Conservation (phyloP, 2,329 filamentous ascomycete species). For the Cladobotryum protrusum region DNA sequence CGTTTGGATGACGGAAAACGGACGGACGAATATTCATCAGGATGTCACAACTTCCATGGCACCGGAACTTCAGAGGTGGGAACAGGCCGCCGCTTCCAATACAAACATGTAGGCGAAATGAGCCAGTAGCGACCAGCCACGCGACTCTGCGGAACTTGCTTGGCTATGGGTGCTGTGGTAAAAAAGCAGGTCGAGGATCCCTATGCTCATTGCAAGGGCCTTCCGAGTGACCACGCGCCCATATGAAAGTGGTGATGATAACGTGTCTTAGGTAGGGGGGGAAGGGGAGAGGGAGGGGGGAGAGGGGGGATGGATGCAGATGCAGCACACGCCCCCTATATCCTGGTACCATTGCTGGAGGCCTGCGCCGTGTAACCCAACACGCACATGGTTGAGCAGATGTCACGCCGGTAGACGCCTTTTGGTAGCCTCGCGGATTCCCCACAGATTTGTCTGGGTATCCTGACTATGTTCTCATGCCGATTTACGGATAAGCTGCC, state of each 20-base stretch:
- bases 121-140: conserved; percentile 8
- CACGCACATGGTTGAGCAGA: too few species aligned
- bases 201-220: background rate
- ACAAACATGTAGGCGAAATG: background rate
- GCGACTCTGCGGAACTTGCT: background rate
- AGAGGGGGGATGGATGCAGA: background rate
- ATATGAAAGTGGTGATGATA: background rate
- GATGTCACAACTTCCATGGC: conserved; percentile 6
- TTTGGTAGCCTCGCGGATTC: too few species aligned
- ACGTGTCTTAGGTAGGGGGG: background rate
- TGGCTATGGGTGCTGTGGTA: conserved; percentile 3
- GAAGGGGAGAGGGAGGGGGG: background rate
- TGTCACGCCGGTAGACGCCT: too few species aligned
- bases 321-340: background rate
- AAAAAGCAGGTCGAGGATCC: background rate
- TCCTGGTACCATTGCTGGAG: background rate
- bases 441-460: too few species aligned
- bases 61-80: conserved; percentile 8
- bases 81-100: conserved; percentile 9
- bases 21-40: background rate
- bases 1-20: too few species aligned
- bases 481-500: too few species aligned
- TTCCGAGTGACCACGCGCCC: background rate
- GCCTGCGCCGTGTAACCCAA: too few species aligned
- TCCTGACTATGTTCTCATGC: too few species aligned